Evolutionary conservation across 2,329 filamentous ascomycete species (phyloP).

Genomic region (Pseudocercospora crystallina): DNA sequence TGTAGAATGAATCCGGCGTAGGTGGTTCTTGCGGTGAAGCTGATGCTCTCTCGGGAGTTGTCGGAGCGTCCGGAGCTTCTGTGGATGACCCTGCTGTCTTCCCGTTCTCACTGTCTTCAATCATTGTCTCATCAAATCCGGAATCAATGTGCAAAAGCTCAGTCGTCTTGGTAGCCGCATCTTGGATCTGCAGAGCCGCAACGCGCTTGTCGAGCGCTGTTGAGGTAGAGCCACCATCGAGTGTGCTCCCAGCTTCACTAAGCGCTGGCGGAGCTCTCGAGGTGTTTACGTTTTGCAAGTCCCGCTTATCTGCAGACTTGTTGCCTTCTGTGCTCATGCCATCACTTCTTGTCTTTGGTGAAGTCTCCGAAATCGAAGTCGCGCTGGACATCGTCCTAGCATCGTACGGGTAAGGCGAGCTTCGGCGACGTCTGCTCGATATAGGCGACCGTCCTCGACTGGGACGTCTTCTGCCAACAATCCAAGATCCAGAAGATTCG

Average conservation of each 20-base stretch:
- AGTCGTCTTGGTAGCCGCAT: background rate
- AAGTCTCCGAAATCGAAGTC: slow-evolving; percentile 26
- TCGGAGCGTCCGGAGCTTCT: background rate
- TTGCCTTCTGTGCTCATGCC: slow-evolving; percentile 2
- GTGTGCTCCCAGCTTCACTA: background rate
- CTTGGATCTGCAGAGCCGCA: background rate
- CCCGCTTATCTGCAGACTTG: slow-evolving; percentile 7
- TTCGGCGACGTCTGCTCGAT: slow-evolving; percentile 33
- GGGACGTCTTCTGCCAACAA: slow-evolving; percentile 36
- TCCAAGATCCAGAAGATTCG: slow-evolving; percentile 46
- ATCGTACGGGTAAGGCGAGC: slow-evolving; percentile 32
- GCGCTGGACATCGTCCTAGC: slow-evolving; percentile 31
- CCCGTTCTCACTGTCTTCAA: slow-evolving; percentile 42
- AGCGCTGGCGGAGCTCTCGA: background rate
- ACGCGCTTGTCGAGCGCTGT: background rate
- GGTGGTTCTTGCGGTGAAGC: slow-evolving; percentile 3
- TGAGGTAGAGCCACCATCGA: background rate
- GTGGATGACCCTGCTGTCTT: background rate
- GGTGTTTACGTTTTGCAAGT: slow-evolving; percentile 1
- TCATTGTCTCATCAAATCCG: slow-evolving; percentile 47
- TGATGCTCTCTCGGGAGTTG: slow-evolving; percentile 3
- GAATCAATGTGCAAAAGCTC: slow-evolving; percentile 37
- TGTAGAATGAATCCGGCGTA: slow-evolving; percentile 7
- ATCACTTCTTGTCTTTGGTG: slow-evolving; percentile 2
- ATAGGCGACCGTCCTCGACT: slow-evolving; percentile 36